Percentiles rank a stretch among this genome's conserved stretches.
Evolutionary conservation across 805 yeast genomes (phyloP).

Genomic region (Lachancea quebecensis): DNA sequence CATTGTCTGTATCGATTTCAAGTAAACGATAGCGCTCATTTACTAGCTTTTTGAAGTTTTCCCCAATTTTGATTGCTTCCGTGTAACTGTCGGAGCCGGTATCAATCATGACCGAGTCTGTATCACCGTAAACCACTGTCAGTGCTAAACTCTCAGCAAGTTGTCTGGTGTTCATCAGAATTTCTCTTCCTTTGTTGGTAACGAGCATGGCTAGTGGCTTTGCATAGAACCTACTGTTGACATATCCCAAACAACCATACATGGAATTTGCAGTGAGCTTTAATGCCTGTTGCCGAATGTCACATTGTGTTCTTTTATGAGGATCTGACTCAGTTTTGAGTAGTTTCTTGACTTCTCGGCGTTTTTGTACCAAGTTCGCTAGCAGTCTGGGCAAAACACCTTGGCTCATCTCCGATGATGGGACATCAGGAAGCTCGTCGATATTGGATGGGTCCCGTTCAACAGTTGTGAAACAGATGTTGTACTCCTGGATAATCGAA

Average conservation of each 20-base stretch:
- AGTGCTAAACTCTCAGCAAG: slow-evolving; percentile 80
- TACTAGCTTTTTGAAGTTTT: slow-evolving; percentile 73
- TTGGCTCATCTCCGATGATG: slow-evolving; percentile 47
- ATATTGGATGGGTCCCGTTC: slow-evolving; percentile 51
- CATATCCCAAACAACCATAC: slow-evolving; percentile 97
- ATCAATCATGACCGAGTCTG: slow-evolving; percentile 98
- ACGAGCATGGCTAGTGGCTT: slow-evolving; percentile 93
- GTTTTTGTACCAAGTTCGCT: slow-evolving; percentile 78
- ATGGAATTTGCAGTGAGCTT: slow-evolving; percentile 98
- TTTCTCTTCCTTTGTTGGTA: slow-evolving; percentile 92
- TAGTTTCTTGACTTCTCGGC: slow-evolving; percentile 84
- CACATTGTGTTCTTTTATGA: slow-evolving; percentile 73
- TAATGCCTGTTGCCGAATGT: slow-evolving; percentile 91
- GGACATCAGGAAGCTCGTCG: slow-evolving; percentile 64
- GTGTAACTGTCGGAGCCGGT: slow-evolving; percentile 63
- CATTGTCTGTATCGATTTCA: slow-evolving; percentile 94
- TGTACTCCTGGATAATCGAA: slow-evolving; percentile 92
- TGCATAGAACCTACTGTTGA: slow-evolving; percentile 88
- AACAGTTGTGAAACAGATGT: slow-evolving; percentile 95
- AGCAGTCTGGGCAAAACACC: slow-evolving; percentile 87
- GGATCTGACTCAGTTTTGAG: slow-evolving; percentile 68
- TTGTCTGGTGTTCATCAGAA: slow-evolving; percentile 85
- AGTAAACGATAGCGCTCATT: slow-evolving; percentile 81
- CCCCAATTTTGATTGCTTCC: slow-evolving; percentile 79
- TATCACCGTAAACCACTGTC: slow-evolving; percentile 93